Conservation (phyloP, 352 stramenopile genomes). For the Phytophthora sojae region DNA sequence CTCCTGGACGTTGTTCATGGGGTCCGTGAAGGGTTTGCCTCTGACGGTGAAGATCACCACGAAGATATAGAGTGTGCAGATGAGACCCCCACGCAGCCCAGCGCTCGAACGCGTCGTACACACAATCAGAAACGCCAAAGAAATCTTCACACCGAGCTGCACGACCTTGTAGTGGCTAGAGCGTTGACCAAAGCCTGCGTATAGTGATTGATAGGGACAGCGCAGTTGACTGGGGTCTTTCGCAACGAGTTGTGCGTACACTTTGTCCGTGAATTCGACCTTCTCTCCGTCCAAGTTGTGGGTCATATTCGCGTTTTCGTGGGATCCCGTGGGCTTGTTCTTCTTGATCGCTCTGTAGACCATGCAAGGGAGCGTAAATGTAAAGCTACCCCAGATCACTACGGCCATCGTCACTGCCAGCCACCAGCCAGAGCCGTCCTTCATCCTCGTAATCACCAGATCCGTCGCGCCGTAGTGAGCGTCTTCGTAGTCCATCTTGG, state of each 20-base stretch:
- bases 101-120: neutral
- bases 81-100: slow-evolving; percentile 1
- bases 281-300: slow-evolving; percentile 1
- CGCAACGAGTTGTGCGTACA: neutral
- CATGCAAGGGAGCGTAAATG: neutral
- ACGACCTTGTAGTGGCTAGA: slow-evolving; percentile 4
- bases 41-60: slow-evolving; percentile 37
- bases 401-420: neutral
- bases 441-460: neutral
- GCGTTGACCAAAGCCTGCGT: slow-evolving; percentile 1
- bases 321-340: slow-evolving; percentile 1
- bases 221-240: neutral
- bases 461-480: neutral
- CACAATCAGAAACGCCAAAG: slow-evolving; percentile 5
- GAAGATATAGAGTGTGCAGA: slow-evolving; percentile 29
- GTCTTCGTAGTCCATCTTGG: neutral
- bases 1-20: slow-evolving; percentile 52
- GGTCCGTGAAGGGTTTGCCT: slow-evolving; percentile 45
- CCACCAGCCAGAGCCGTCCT: neutral
- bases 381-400: neutral
- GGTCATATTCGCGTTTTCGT: neutral
- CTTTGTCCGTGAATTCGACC: slow-evolving; percentile 1
- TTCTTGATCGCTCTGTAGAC: neutral
- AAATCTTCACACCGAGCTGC: slow-evolving; percentile 1
- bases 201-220: neutral